A percentile compares a stretch with the other conserved stretches of the same genome.
Conservation (phyloP, 768 basidiomycete genomes). For the Serendipita sp. region DNA sequence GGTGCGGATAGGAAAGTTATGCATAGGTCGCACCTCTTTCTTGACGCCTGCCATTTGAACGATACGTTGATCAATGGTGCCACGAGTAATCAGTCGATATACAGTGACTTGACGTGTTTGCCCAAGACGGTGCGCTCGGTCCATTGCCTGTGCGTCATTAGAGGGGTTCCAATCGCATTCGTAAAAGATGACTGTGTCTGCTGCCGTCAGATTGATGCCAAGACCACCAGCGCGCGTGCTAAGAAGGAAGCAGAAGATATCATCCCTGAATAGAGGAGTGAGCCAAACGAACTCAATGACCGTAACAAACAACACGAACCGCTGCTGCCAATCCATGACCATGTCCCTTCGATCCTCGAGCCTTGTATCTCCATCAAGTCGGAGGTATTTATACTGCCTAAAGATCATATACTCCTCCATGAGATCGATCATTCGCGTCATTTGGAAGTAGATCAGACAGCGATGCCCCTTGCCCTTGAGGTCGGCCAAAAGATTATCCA, state of each 20-base stretch:
- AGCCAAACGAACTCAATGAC: background rate
- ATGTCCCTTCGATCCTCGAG: conserved; percentile 94
- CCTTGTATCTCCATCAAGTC: conserved; percentile 86
- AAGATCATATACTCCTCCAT: conserved; percentile 98
- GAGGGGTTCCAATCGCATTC: conserved; percentile 96
- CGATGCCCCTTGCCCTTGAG: conserved; percentile 88
- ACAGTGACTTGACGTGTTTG: conserved; percentile 97
- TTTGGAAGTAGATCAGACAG: conserved; percentile 95
- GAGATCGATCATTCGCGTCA: conserved; percentile 99
- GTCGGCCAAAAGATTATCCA: conserved; percentile 80
- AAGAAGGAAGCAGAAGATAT: conserved; percentile 78
- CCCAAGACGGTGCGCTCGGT: conserved; percentile 89
- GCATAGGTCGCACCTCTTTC: conserved; percentile 60
- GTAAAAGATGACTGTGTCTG: conserved; percentile 92
- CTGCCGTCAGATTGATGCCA: conserved; percentile 90
- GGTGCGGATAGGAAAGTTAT: background rate
- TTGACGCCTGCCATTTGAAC: conserved; percentile 90
- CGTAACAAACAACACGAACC: conserved; percentile 34
- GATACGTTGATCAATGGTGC: conserved; percentile 94
- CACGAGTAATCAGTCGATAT: conserved; percentile 83
- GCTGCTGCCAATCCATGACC: conserved; percentile 98
- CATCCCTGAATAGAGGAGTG: conserved; percentile 36
- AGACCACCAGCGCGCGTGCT: conserved; percentile 93
- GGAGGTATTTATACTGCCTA: conserved; percentile 88
- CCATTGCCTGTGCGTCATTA: conserved; percentile 97